Evolutionary conservation across 2,329 filamentous ascomycete genomes (phyloP), one percentile per base, ranked within the genome.

Genomic region (Coccinonectria pachysandricola): DNA sequence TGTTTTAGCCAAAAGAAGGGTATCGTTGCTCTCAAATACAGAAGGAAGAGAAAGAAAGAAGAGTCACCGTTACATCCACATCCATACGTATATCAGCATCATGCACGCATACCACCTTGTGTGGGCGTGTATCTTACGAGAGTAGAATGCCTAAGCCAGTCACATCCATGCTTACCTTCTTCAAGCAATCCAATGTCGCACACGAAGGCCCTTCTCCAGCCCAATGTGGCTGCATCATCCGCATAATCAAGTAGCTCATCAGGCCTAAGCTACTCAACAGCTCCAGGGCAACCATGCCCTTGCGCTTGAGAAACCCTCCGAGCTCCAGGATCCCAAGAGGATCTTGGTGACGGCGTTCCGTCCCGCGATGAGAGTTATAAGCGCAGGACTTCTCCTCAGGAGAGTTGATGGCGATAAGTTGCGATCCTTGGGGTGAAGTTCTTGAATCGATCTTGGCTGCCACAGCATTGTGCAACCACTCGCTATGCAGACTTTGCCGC

Each of bases 241-340:
- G 82, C 24, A 81, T 62, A 12, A 75, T 71, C 18, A 88, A 50
- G 9, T 80, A 82, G 4, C 84, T 80, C 3, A 92, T 50, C 15
- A 91, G 59, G 1, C 85, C 77, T 27, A 86, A 62, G 26, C 80
- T 75, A 9, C 84, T 80, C 12, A 87, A 54, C 5, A 92, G 60
- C 49, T 87, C 80, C 19, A 92, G 58, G 1, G 80, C 68, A 23
- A 79, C 53, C 60, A 76, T 76, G 1, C 81, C 71, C 23, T 67
- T 69, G 22, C 67, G 65, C 40, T 68, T 75, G 19, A 92, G 46
- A 18, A 74, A 69, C 12, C 79, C 73, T 3, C 72, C 71, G 37
- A 86, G 68, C 35, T 76, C 66, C 26, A 92, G 64, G 18, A 94
- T 52, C 0, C 86, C 86, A 0, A 94, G 62, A 1, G 87, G 87